Conservation (phyloP, 306 rosid species). For the Lathyrus aphaca region DNA sequence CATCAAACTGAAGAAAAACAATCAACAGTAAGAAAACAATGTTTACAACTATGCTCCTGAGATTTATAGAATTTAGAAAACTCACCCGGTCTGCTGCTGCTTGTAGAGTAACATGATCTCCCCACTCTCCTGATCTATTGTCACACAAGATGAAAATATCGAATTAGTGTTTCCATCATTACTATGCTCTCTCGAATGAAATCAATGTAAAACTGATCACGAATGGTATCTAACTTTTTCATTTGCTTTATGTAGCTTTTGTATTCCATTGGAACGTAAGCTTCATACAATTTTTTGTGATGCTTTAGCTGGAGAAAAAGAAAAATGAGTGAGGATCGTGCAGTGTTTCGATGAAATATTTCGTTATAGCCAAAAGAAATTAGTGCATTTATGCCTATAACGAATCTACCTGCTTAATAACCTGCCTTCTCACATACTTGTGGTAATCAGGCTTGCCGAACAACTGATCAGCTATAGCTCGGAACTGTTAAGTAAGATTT, state of each 20-base stretch:
- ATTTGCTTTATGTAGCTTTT: conserved; percentile 77
- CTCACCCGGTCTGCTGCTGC: conserved; percentile 97
- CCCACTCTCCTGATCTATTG: conserved; percentile 97
- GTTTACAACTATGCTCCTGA: too few species aligned
- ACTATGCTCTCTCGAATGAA: conserved; percentile 38
- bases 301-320: conserved; percentile 70
- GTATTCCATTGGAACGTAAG: conserved; percentile 90
- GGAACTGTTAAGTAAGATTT: conserved; percentile 67
- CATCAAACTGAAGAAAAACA: conserved; percentile 66
- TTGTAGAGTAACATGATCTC: conserved; percentile 96
- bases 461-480: conserved; percentile 97
- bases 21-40: not conserved
- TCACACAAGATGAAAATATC: conserved; percentile 39
- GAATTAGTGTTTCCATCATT: conserved; percentile 41
- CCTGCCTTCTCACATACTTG: conserved; percentile 91
- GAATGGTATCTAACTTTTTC: conserved; percentile 79
- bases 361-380: conserved; percentile 28
- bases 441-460: conserved; percentile 82
- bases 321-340: not conserved
- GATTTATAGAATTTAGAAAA: conserved; percentile 30
- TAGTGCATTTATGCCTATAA: conserved; percentile 27
- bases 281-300: conserved; percentile 73
- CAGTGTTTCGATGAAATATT: conserved; percentile 7
- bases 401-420: conserved; percentile 79
- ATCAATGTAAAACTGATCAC: conserved; percentile 44